Conservation (phyloP, 768 basidiomycete species). For the Boletus sensibilis region DNA sequence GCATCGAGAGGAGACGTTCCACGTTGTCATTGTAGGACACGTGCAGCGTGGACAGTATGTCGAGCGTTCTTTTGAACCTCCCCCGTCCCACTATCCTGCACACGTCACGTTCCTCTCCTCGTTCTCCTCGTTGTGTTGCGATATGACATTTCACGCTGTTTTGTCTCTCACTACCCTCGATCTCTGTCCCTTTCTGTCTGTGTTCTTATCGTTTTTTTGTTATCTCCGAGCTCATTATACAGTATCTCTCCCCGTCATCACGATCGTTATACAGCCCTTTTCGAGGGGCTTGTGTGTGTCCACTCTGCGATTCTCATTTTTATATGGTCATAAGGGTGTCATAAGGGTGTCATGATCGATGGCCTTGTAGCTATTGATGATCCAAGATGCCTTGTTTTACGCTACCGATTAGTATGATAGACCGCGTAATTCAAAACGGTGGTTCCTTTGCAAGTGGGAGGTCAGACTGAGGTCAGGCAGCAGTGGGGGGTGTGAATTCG, state of each 20-base stretch:
- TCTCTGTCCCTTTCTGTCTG: not conserved
- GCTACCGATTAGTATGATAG: constrained; percentile 8
- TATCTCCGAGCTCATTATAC: not conserved
- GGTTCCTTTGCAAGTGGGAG: not conserved
- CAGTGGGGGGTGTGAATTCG: not conserved
- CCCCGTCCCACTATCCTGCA: not conserved
- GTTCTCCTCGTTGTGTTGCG: not conserved
- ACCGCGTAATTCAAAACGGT: constrained; percentile 9
- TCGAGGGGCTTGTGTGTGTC: not conserved
- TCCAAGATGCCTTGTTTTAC: not conserved
- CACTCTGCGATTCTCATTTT: not conserved
- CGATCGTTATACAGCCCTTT: not conserved
- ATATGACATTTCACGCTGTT: not conserved
- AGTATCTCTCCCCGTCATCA: not conserved
- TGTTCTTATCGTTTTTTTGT: not conserved
- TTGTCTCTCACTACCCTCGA: not conserved
- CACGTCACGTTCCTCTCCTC: not conserved
- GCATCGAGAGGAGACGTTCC: not conserved
- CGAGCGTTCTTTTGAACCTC: not conserved
- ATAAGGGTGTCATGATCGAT: not conserved
- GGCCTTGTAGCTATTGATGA: not conserved
- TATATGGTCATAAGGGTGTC: not conserved
- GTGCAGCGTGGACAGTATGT: not conserved
- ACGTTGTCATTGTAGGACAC: not conserved
- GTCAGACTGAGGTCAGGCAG: not conserved